Conservation (phyloP, 768 basidiomycete genomes). For the Tephrocybe rancida region DNA sequence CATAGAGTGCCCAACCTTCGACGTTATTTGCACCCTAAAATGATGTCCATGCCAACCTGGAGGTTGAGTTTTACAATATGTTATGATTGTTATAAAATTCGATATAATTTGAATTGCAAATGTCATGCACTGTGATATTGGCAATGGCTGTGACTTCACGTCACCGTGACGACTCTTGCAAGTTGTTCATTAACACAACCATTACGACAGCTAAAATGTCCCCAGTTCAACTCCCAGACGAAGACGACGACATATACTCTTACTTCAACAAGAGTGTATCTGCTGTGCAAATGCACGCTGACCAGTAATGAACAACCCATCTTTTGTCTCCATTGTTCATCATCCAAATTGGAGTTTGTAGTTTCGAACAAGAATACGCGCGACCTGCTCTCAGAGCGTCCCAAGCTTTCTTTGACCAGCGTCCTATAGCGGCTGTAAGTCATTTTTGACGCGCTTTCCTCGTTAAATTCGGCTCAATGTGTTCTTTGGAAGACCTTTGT, state of each 20-base stretch:
- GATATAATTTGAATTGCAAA: too few species aligned
- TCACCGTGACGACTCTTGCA: too few species aligned
- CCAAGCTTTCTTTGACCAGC: slow-evolving; percentile 33
- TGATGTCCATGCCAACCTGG: too few species aligned
- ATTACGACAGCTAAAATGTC: too few species aligned
- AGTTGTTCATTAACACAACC: too few species aligned
- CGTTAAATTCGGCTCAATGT: not conserved
- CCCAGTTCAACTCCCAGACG: slow-evolving; percentile 6
- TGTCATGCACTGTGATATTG: too few species aligned
- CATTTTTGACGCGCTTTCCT: not conserved
- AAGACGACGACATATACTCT: slow-evolving; percentile 27
- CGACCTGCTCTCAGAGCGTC: slow-evolving; percentile 38
- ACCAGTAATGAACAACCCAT: slow-evolving; percentile 26
- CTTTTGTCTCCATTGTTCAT: not conserved
- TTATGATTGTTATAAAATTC: too few species aligned
- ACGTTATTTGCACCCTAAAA: too few species aligned
- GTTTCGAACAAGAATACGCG: slow-evolving; percentile 47
- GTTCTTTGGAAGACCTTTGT: slow-evolving; percentile 37
- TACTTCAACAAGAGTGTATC: slow-evolving; percentile 39
- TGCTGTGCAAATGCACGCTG: slow-evolving; percentile 36
- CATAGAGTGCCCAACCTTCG: too few species aligned
- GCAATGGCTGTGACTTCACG: too few species aligned
- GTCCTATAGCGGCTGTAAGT: slow-evolving; percentile 36
- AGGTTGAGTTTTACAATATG: too few species aligned
- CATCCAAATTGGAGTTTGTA: slow-evolving; percentile 18